A percentile compares a stretch with the other conserved stretches of the same genome.
These are phyloP conservation scores for Tricholoma hemisulphureum DNA, from an alignment of 768 basidiomycete genomes.

Conservation along the genomic window DNA sequence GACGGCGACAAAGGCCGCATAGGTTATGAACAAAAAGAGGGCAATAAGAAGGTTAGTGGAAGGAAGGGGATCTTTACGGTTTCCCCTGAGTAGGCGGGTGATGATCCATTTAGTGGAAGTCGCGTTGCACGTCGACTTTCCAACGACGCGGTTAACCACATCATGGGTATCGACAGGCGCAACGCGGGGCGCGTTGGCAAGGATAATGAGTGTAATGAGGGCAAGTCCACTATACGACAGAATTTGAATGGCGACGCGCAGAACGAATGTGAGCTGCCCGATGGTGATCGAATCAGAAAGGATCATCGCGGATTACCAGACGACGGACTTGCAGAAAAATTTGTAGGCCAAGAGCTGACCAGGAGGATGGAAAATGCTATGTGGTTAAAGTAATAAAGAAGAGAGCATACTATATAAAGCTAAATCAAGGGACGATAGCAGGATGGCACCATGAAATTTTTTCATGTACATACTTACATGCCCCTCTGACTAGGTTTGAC, in stretches of 20 bases:
- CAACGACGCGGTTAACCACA: constrained; percentile 19
- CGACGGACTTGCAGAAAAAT: not conserved
- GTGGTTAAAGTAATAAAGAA: too few species aligned
- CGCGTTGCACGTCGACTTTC: constrained; percentile 12
- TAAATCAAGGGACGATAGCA: too few species aligned
- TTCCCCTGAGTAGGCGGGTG: constrained; percentile 10
- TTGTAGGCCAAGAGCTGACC: too few species aligned
- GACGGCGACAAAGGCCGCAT: constrained; percentile 11
- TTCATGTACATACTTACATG: too few species aligned
- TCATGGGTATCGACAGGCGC: constrained; percentile 22
- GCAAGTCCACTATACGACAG: constrained; percentile 18
- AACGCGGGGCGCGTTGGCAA: constrained; percentile 19
- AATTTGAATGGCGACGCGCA: constrained; percentile 24
- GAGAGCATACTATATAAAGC: too few species aligned
- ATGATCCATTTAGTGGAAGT: constrained; percentile 19
- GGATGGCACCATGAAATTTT: too few species aligned
- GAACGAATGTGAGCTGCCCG: constrained; percentile 23
- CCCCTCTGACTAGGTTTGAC: too few species aligned
- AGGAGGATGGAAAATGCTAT: too few species aligned
- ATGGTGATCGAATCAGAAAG: constrained; percentile 12
- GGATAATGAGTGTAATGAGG: constrained; percentile 18
- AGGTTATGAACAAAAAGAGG: constrained; percentile 15
- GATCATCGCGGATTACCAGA: constrained; percentile 3
- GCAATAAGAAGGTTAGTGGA: constrained; percentile 15
- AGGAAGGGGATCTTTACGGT: constrained; percentile 12